Conservation (phyloP, 306 rosid species). For the Gastrolobium bilobum region DNA sequence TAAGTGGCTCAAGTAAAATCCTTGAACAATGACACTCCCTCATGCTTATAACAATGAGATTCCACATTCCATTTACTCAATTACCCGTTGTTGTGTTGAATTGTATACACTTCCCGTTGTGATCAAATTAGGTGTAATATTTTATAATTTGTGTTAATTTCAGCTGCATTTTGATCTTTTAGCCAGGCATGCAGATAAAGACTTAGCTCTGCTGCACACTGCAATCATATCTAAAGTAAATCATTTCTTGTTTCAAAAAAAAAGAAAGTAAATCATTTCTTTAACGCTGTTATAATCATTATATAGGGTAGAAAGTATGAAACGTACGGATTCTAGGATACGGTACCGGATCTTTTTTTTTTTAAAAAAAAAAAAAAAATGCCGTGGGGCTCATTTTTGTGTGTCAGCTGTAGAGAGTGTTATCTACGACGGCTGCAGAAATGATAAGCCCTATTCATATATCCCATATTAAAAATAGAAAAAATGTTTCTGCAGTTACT, state of each 20-base stretch:
- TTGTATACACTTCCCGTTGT: not conserved
- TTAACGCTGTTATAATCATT: not conserved
- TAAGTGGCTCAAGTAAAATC: not conserved
- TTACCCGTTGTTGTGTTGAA: constrained; percentile 8
- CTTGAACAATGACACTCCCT: constrained; percentile 10
- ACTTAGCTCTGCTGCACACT: not conserved
- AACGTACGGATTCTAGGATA: too few relatives aligned
- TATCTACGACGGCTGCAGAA: too few relatives aligned
- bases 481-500: too few relatives aligned
- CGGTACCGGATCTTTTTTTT: too few relatives aligned
- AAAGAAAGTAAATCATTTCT: too few relatives aligned
- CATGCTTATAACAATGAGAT: constrained; percentile 22
- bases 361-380: too few relatives aligned
- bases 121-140: not conserved
- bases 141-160: not conserved
- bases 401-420: too few relatives aligned
- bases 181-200: constrained; percentile 14
- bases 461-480: too few relatives aligned
- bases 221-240: constrained; percentile 28
- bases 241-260: too few relatives aligned
- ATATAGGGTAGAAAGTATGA: not conserved
- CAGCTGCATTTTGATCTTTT: not conserved
- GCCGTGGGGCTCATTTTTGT: too few relatives aligned
- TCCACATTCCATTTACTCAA: constrained; percentile 29
- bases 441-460: too few relatives aligned